These are phyloP conservation scores for Aspergillus nanangensis DNA, from an alignment of 495 filamentous ascomycete species.

Conservation along the genomic window DNA sequence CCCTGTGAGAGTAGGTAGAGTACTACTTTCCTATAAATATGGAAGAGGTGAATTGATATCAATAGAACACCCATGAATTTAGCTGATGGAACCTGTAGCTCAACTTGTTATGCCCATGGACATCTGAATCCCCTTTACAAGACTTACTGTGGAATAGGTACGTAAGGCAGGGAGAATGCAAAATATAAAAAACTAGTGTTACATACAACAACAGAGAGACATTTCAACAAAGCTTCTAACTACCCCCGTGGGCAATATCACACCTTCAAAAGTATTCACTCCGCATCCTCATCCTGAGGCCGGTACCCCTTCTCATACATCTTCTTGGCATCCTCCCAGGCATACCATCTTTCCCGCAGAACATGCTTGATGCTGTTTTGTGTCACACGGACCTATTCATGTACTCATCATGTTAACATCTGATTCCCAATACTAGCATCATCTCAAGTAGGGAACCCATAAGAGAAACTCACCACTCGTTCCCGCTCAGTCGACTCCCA, in stretches of 20 bases:
- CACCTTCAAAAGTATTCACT: constrained; percentile 2
- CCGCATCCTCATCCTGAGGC: constrained; percentile 23
- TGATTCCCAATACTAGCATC: too few relatives aligned
- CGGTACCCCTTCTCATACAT: constrained; percentile 57
- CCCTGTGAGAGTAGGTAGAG: too few relatives aligned
- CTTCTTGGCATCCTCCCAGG: constrained; percentile 78
- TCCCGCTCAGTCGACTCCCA: constrained; percentile 57
- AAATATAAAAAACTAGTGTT: constrained; percentile 5
- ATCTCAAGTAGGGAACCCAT: background rate
- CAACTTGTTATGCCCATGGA: too few relatives aligned
- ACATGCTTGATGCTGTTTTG: constrained; percentile 76
- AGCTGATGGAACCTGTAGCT: too few relatives aligned
- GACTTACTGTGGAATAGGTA: background rate
- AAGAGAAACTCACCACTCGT: constrained; percentile 48
- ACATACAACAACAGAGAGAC: background rate
- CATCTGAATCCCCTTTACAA: too few relatives aligned
- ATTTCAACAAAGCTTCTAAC: background rate
- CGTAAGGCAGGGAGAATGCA: constrained; percentile 6
- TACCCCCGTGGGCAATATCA: too few relatives aligned
- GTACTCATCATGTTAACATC: too few relatives aligned
- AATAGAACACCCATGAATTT: too few relatives aligned
- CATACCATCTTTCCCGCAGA: constrained; percentile 83
- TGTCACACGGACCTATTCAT: constrained; percentile 59
- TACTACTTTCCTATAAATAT: too few relatives aligned
- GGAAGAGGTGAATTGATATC: too few relatives aligned